Evolutionary conservation across 495 filamentous ascomycete species (phyloP).

Genomic region (Pseudoneurospora amorphoporcata): DNA sequence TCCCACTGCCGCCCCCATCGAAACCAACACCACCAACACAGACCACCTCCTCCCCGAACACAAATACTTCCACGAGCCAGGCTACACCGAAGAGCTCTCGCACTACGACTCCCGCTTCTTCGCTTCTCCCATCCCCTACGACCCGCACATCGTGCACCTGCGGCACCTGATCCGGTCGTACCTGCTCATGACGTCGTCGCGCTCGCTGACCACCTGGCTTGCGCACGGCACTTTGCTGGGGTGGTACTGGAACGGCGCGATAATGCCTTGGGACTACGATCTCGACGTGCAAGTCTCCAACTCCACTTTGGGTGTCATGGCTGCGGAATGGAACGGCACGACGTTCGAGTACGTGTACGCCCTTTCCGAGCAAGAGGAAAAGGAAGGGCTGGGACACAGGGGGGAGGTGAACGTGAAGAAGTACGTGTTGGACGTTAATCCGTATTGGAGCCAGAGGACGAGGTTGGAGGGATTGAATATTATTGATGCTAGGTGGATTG

Average conservation of each 20-base stretch:
- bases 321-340: constrained; percentile 53
- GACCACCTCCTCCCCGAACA: constrained; percentile 5
- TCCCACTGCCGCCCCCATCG: background rate
- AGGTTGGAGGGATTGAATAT: constrained; percentile 63
- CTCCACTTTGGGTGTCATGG: constrained; percentile 52
- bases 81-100: constrained; percentile 42
- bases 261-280: constrained; percentile 84
- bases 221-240: constrained; percentile 79
- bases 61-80: constrained; percentile 49
- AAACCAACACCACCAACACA: background rate
- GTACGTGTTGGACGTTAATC: constrained; percentile 75
- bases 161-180: constrained; percentile 64
- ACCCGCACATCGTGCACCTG: constrained; percentile 51
- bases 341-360: constrained; percentile 43
- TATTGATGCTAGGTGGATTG: constrained; percentile 82
- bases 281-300: constrained; percentile 71
- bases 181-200: constrained; percentile 45
- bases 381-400: background rate
- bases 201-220: constrained; percentile 70
- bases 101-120: constrained; percentile 72
- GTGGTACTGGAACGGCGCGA: constrained; percentile 85
- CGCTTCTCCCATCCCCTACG: constrained; percentile 46
- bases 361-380: background rate
- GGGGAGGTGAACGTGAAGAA: constrained; percentile 6
- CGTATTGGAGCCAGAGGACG: constrained; percentile 47